Percentiles rank a stretch among this genome's conserved stretches.
Conservation (phyloP, 1,139 yeast genomes). For the Geotrichum restrictum region DNA sequence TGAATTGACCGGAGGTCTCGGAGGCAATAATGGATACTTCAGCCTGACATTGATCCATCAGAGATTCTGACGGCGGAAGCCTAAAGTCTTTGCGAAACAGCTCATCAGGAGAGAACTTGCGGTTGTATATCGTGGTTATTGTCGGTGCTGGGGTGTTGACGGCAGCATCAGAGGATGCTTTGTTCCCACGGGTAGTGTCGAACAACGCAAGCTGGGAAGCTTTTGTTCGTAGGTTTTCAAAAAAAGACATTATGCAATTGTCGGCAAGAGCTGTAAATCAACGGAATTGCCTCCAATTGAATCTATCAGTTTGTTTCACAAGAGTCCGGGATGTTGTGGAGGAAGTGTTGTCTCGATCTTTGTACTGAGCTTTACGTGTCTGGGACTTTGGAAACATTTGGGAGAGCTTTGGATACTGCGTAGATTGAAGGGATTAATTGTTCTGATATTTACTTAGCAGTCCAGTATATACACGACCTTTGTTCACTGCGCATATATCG, state of each 20-base stretch:
- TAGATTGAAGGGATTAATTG: too few relatives aligned
- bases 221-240: constrained; percentile 47
- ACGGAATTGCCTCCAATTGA: background rate
- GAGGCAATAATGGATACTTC: constrained; percentile 55
- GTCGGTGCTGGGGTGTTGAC: constrained; percentile 26
- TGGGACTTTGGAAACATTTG: too few relatives aligned
- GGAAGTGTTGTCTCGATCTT: background rate
- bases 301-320: background rate
- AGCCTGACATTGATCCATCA: constrained; percentile 64
- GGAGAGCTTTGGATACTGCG: too few relatives aligned
- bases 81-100: constrained; percentile 60
- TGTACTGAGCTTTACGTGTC: too few relatives aligned
- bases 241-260: constrained; percentile 46
- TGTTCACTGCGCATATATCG: too few relatives aligned
- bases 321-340: background rate
- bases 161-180: constrained; percentile 25
- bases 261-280: background rate
- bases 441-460: too few relatives aligned
- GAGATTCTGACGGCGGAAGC: constrained; percentile 66
- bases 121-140: constrained; percentile 36
- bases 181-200: constrained; percentile 33
- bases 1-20: constrained; percentile 17
- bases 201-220: constrained; percentile 46
- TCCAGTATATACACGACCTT: too few relatives aligned
- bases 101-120: constrained; percentile 55